Evolutionary conservation across 169 alveolate species (phyloP).

Genomic region (Besnoitia besnoiti): DNA sequence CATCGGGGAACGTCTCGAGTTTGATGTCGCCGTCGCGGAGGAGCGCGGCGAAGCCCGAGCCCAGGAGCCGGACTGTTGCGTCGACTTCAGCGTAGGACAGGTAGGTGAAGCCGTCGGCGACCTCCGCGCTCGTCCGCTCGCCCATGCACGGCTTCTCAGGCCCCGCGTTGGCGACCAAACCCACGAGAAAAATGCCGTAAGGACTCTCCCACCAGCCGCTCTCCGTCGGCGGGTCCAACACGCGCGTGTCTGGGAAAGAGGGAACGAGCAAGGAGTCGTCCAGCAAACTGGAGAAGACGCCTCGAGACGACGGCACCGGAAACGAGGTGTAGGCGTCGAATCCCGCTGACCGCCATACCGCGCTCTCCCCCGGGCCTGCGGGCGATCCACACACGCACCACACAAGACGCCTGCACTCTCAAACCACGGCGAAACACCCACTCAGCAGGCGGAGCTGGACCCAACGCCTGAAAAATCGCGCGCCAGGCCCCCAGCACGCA

Average conservation of each 20-base stretch:
- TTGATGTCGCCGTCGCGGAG: background rate
- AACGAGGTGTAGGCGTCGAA: background rate
- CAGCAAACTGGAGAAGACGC: background rate
- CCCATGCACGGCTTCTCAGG: background rate
- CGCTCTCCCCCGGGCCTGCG: constrained; percentile 24
- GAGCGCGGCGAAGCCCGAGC: constrained; percentile 3
- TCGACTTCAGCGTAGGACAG: constrained; percentile 5
- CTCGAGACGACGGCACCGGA: background rate
- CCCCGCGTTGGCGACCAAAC: background rate
- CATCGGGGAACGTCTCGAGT: constrained; percentile 11
- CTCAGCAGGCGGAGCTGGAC: no score
- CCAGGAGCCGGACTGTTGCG: background rate
- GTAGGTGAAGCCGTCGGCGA: background rate
- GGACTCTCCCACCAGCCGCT: background rate
- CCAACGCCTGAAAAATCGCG: no score
- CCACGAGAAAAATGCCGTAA: constrained; percentile 22
- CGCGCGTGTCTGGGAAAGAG: background rate
- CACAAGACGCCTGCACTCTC: no score
- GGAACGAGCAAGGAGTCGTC: background rate
- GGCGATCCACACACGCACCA: no score
- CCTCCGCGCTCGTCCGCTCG: background rate
- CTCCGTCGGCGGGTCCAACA: background rate
- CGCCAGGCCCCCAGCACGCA: no score
- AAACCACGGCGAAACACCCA: no score
- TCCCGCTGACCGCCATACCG: background rate